These are phyloP conservation scores for Kwoniella shandongensis DNA, from an alignment of 768 basidiomycete species.

Conservation along the genomic window DNA sequence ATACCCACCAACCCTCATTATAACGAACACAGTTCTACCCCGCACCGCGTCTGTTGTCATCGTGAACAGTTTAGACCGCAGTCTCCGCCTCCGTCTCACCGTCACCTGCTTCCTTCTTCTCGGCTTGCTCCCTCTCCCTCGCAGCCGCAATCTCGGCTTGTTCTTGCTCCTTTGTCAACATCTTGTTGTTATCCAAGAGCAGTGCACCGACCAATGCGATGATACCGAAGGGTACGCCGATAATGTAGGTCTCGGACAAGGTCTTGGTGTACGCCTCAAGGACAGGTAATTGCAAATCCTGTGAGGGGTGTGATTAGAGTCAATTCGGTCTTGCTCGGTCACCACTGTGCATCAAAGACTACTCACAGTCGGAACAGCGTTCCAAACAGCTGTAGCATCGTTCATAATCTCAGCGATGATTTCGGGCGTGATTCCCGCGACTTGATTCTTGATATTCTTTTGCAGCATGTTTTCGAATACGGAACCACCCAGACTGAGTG, in stretches of 20 bases:
- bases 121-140: constrained; percentile 19
- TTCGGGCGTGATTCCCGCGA: constrained; percentile 28
- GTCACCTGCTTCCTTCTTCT: no score
- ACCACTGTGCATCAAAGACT: no score
- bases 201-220: constrained; percentile 43
- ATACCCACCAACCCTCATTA: no score
- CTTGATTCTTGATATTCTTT: constrained; percentile 44
- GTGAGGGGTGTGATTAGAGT: no score
- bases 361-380: constrained; percentile 36
- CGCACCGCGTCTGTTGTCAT: no score
- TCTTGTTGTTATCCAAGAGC: constrained; percentile 51
- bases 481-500: constrained; percentile 51
- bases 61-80: constrained; percentile 6
- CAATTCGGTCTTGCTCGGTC: no score
- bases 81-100: constrained; percentile 16
- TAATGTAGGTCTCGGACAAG: constrained; percentile 51
- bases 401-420: constrained; percentile 35
- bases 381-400: constrained; percentile 47
- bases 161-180: constrained; percentile 48
- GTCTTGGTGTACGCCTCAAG: constrained; percentile 39
- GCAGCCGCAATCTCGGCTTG: constrained; percentile 26
- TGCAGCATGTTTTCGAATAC: constrained; percentile 53
- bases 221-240: constrained; percentile 52
- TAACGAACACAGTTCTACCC: no score
- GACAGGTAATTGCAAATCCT: constrained; percentile 4